Evolutionary conservation across 306 rosid genomes (phyloP).

Genomic region (Cicer arietinum): DNA sequence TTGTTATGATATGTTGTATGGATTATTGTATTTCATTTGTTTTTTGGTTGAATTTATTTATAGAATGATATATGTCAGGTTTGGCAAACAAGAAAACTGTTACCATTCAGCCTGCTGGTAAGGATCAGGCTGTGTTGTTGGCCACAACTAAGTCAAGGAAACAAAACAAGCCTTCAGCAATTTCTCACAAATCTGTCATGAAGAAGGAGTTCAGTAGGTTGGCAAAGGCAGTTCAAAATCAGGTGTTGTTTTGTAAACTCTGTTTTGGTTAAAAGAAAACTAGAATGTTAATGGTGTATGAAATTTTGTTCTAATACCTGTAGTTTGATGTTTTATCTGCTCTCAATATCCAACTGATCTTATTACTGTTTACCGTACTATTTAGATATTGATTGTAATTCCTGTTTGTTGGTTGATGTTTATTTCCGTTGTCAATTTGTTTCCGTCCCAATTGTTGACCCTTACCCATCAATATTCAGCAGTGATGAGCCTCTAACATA

Average conservation of each 20-base stretch:
- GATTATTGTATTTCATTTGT: not conserved
- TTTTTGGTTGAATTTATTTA: not conserved
- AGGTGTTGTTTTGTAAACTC: conserved; percentile 51
- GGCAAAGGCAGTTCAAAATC: conserved; percentile 80
- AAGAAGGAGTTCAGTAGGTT: conserved; percentile 87
- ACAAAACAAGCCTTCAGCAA: conserved; percentile 82
- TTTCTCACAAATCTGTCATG: conserved; percentile 84
- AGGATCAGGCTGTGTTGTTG: conserved; percentile 75
- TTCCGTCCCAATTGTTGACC: not conserved
- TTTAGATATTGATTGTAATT: not conserved
- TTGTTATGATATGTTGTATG: not conserved
- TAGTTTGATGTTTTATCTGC: not conserved
- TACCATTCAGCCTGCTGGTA: conserved; percentile 72
- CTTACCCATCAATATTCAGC: conserved; percentile 5
- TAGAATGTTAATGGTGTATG: not conserved
- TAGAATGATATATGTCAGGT: conserved; percentile 48
- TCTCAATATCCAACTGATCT: not conserved
- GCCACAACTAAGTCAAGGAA: conserved; percentile 92
- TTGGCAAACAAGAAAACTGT: conserved; percentile 98
- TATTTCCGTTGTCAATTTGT: not conserved
- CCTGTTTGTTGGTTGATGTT: not conserved
- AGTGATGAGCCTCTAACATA: conserved; percentile 61
- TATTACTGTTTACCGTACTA: not conserved
- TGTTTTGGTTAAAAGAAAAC: not conserved
- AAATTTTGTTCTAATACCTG: not conserved